Conservation (phyloP, 352 stramenopile genomes). For the Pythium sp. region DNA sequence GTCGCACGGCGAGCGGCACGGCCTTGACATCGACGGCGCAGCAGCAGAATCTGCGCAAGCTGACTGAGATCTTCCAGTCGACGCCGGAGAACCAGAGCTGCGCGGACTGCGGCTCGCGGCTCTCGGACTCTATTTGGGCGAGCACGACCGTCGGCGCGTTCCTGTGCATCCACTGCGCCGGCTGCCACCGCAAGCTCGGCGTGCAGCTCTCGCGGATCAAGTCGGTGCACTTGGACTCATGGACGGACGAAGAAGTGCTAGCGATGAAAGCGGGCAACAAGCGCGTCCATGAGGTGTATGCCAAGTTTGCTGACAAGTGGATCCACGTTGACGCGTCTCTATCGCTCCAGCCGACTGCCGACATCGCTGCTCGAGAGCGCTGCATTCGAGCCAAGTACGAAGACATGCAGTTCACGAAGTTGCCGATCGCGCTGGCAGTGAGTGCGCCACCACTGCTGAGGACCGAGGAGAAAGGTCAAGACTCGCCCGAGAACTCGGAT, state of each 20-base stretch:
- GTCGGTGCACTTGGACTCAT: slow-evolving; percentile 76
- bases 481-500: slow-evolving; percentile 50
- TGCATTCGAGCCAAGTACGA: slow-evolving; percentile 75
- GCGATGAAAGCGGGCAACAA: slow-evolving; percentile 80
- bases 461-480: slow-evolving; percentile 47
- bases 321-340: slow-evolving; percentile 35
- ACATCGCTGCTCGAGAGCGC: slow-evolving; percentile 38
- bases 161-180: slow-evolving; percentile 95
- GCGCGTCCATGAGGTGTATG: slow-evolving; percentile 52
- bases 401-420: slow-evolving; percentile 56
- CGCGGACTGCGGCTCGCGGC: slow-evolving; percentile 66
- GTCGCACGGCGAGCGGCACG: slow-evolving; percentile 21
- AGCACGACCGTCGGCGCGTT: slow-evolving; percentile 93
- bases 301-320: slow-evolving; percentile 58
- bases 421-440: slow-evolving; percentile 20
- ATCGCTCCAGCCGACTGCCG: slow-evolving; percentile 38
- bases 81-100: slow-evolving; percentile 65
- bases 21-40: slow-evolving; percentile 23
- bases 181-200: slow-evolving; percentile 93
- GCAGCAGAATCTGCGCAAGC: slow-evolving; percentile 44
- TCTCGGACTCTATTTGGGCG: slow-evolving; percentile 91
- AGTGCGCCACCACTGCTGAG: not conserved
- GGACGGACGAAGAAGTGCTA: slow-evolving; percentile 66
- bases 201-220: slow-evolving; percentile 92
- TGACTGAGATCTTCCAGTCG: slow-evolving; percentile 63